A percentile compares a stretch with the other conserved stretches of the same genome.
phyloP scores from a whole-genome alignment of 78 protist species.

The Dictyostelium intermedium region DNA sequence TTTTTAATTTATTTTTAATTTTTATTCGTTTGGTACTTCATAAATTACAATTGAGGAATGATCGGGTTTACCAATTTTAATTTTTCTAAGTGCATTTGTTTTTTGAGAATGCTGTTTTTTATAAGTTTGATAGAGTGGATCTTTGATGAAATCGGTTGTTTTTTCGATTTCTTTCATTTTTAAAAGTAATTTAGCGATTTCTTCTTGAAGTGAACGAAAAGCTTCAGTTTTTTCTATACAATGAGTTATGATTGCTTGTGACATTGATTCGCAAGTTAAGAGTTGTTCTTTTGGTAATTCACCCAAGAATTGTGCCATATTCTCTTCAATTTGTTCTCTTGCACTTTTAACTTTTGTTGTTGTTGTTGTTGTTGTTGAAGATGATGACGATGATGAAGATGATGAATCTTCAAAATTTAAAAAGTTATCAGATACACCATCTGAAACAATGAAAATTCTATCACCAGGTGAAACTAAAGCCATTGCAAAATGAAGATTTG shows the following conservation, averaged over 20 bases:
- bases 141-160: not conserved
- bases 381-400: not conserved
- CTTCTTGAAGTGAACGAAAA: conserved; percentile 46
- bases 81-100: conserved; percentile 11
- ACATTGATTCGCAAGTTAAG: conserved; percentile 3
- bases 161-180: conserved; percentile 64
- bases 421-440: conserved; percentile 67
- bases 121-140: conserved; percentile 31
- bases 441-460: conserved; percentile 49
- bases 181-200: conserved; percentile 5
- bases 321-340: conserved; percentile 53
- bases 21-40: conserved; percentile 11
- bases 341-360: not conserved
- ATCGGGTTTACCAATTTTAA: conserved; percentile 75
- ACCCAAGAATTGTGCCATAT: conserved; percentile 22
- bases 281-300: not conserved
- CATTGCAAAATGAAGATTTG: conserved; percentile 68
- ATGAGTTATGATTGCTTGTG: conserved; percentile 55
- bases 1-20: not conserved
- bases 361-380: not conserved
- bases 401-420: conserved; percentile 28
- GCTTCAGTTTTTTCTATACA: conserved; percentile 59
- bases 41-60: conserved; percentile 68
- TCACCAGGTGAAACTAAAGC: conserved; percentile 57
- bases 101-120: conserved; percentile 23